Evolutionary conservation across 495 filamentous ascomycete genomes (phyloP).

Genomic region (Podospora comata): DNA sequence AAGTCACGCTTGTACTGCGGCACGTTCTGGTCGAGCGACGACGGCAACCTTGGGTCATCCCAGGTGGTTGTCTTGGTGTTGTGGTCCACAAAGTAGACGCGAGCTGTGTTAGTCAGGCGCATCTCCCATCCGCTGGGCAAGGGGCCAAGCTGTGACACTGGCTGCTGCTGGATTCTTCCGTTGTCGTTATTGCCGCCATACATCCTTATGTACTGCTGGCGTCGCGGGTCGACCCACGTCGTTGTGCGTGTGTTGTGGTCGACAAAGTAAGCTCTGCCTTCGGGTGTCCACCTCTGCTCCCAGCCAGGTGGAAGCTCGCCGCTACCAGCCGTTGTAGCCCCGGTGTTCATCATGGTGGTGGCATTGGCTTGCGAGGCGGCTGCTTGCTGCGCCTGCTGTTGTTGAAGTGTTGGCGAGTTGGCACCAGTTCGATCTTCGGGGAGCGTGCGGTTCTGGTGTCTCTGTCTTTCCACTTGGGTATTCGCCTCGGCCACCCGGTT

Average conservation of each 20-base stretch:
- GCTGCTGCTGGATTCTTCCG: constrained; percentile 93
- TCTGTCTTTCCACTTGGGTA: constrained; percentile 83
- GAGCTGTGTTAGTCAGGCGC: constrained; percentile 94
- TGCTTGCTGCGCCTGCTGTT: constrained; percentile 46
- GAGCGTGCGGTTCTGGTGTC: constrained; percentile 92
- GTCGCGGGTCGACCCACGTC: constrained; percentile 97
- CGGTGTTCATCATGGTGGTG: constrained; percentile 88
- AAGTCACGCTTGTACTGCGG: constrained; percentile 99
- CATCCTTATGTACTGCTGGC: constrained; percentile 98
- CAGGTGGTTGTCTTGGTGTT: constrained; percentile 99
- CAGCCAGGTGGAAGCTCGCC: constrained; percentile 94
- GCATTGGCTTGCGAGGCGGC: constrained; percentile 54
- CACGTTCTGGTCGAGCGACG: constrained; percentile 95
- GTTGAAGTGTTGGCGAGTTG: constrained; percentile 79
- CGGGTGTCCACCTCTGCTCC: constrained; percentile 93
- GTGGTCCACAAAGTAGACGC: constrained; percentile 98
- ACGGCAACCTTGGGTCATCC: constrained; percentile 94
- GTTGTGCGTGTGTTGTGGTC: constrained; percentile 98
- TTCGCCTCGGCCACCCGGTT: constrained; percentile 76
- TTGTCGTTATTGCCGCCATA: constrained; percentile 77
- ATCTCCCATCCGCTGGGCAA: constrained; percentile 98
- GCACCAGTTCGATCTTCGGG: constrained; percentile 94
- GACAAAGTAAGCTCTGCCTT: constrained; percentile 96
- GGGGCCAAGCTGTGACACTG: constrained; percentile 95
- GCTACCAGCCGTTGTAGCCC: constrained; percentile 88